phyloP scores from a whole-genome alignment of 768 basidiomycete species.

The Trametes maxima region DNA sequence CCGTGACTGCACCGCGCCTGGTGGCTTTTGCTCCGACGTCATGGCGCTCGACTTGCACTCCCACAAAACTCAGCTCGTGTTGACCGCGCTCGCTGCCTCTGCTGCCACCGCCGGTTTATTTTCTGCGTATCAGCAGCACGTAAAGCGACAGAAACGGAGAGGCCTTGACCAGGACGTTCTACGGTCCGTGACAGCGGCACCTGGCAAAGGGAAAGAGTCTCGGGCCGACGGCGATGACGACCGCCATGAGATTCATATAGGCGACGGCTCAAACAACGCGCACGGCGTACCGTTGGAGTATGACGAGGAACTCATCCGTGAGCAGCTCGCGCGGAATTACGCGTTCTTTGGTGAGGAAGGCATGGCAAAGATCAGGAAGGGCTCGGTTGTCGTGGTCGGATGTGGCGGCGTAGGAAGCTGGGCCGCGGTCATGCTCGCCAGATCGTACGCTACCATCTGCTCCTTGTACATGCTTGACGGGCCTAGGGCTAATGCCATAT shows the following conservation, averaged over 20 bases:
- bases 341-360: slow-evolving; percentile 91
- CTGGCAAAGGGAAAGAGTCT: slow-evolving; percentile 6
- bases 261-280: background rate
- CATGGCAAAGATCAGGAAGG: slow-evolving; percentile 75
- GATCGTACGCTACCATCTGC: slow-evolving; percentile 64
- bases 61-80: slow-evolving; percentile 65
- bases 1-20: background rate
- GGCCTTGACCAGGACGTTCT: slow-evolving; percentile 60
- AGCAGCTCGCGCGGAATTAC: slow-evolving; percentile 93
- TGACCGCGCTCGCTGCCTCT: slow-evolving; percentile 67
- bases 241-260: slow-evolving; percentile 7
- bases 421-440: slow-evolving; percentile 90
- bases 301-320: slow-evolving; percentile 80
- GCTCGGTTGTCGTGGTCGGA: slow-evolving; percentile 86
- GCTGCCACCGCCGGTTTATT: slow-evolving; percentile 59
- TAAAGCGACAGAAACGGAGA: slow-evolving; percentile 46
- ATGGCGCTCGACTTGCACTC: slow-evolving; percentile 40
- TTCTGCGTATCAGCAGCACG: slow-evolving; percentile 57
- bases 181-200: slow-evolving; percentile 45
- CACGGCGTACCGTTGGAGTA: slow-evolving; percentile 39
- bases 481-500: background rate
- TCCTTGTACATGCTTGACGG: background rate
- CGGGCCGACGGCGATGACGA: slow-evolving; percentile 3
- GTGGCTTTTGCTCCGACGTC: background rate
- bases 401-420: slow-evolving; percentile 98